Percentiles rank a stretch among this genome's conserved stretches.
These are phyloP conservation scores for Rasamsonia emersonii DNA, from an alignment of 2,329 filamentous ascomycete genomes.

Conservation along the genomic window DNA sequence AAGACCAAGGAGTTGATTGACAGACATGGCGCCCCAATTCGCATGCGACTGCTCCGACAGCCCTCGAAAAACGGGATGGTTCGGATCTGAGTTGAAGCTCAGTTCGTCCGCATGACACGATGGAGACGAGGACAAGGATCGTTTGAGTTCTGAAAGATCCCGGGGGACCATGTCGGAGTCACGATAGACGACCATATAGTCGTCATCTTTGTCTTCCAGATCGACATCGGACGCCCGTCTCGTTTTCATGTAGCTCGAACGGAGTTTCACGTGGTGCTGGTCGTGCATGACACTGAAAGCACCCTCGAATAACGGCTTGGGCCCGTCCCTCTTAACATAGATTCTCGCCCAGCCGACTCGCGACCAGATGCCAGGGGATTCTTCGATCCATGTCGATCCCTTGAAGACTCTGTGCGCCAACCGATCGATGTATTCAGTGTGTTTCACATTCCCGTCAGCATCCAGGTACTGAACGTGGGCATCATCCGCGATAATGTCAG, in stretches of 20 bases:
- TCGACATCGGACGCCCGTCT: slow-evolving; percentile 64
- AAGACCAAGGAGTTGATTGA: slow-evolving; percentile 59
- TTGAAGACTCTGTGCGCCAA: slow-evolving; percentile 74
- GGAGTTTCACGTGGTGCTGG: slow-evolving; percentile 78
- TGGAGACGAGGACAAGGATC: slow-evolving; percentile 36
- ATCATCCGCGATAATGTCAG: slow-evolving; percentile 74
- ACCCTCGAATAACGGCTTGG: slow-evolving; percentile 76
- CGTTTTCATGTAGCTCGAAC: slow-evolving; percentile 63
- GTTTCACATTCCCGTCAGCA: slow-evolving; percentile 58
- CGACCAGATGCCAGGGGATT: slow-evolving; percentile 59
- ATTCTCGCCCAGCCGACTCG: slow-evolving; percentile 83
- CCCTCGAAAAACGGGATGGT: slow-evolving; percentile 55
- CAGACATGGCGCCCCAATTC: slow-evolving; percentile 52
- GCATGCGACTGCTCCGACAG: slow-evolving; percentile 48
- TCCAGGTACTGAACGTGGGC: slow-evolving; percentile 66
- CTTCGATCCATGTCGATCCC: slow-evolving; percentile 64
- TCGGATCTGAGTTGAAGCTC: slow-evolving; percentile 64
- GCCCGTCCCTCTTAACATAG: slow-evolving; percentile 66
- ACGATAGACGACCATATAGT: slow-evolving; percentile 84
- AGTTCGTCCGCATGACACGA: slow-evolving; percentile 68
- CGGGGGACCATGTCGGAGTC: slow-evolving; percentile 67
- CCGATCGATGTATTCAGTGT: slow-evolving; percentile 62
- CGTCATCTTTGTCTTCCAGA: slow-evolving; percentile 47
- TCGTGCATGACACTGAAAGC: slow-evolving; percentile 73
- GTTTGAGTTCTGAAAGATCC: slow-evolving; percentile 55